Evolutionary conservation across 2,329 filamentous ascomycete species (phyloP).

Genomic region (Ceratocystis cacaofunesta): DNA sequence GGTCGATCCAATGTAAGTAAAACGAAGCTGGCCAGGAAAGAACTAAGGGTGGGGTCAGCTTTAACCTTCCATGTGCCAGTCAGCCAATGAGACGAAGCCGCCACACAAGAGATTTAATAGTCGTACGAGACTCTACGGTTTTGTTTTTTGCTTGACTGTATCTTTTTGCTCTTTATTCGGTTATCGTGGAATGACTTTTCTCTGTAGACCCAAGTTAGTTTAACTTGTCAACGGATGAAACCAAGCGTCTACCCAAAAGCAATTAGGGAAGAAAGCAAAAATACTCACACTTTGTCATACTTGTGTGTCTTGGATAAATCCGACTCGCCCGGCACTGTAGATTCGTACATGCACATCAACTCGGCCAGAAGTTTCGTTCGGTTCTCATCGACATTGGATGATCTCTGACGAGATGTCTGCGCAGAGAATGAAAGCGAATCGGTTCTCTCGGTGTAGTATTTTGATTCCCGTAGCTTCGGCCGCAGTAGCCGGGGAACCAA

Average conservation of each 20-base stretch:
- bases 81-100: background rate
- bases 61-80: background rate
- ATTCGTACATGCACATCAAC: slow-evolving; percentile 33
- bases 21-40: background rate
- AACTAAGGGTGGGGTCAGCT: background rate
- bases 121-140: slow-evolving; percentile 21
- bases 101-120: slow-evolving; percentile 22
- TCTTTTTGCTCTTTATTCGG: slow-evolving; percentile 35
- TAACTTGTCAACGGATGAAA: background rate
- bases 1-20: background rate
- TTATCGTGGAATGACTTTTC: slow-evolving; percentile 32
- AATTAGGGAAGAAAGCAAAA: background rate
- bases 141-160: slow-evolving; percentile 36
- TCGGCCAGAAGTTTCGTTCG: slow-evolving; percentile 35
- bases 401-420: slow-evolving; percentile 38
- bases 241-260: background rate
- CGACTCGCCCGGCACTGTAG: slow-evolving; percentile 33
- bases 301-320: slow-evolving; percentile 34
- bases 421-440: slow-evolving; percentile 41
- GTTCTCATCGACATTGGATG: slow-evolving; percentile 40
- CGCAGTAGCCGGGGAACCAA: slow-evolving; percentile 35
- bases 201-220: slow-evolving; percentile 23
- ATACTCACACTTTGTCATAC: slow-evolving; percentile 33
- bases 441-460: slow-evolving; percentile 37
- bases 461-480: slow-evolving; percentile 33